A percentile compares a stretch with the other conserved stretches of the same genome.
phyloP scores from a whole-genome alignment of 768 basidiomycete genomes.

The Podaxis sp. region DNA sequence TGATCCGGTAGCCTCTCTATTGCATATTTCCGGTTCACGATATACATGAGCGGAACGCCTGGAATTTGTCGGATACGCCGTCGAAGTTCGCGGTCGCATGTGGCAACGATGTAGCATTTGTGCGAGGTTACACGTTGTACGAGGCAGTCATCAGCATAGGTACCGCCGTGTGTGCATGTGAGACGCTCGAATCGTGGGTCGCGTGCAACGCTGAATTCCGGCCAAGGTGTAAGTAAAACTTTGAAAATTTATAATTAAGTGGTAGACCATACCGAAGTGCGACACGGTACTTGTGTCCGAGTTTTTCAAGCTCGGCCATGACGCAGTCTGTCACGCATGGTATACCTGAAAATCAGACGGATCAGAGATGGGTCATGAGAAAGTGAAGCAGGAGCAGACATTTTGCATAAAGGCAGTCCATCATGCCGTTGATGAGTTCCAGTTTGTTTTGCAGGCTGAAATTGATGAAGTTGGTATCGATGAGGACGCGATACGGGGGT shows the following conservation, averaged over 20 bases:
- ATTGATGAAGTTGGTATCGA: conserved; percentile 99
- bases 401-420: conserved; percentile 98
- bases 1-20: conserved; percentile 96
- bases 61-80: conserved; percentile 90
- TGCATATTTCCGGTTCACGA: conserved; percentile 87
- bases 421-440: conserved; percentile 96
- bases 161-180: conserved; percentile 88
- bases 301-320: conserved; percentile 96
- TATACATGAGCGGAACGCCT: conserved; percentile 97
- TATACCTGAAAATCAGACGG: conserved; percentile 61
- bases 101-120: conserved; percentile 96
- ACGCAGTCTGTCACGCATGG: conserved; percentile 99
- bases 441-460: conserved; percentile 97
- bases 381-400: conserved; percentile 47
- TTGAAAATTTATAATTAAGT: neutral
- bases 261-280: conserved; percentile 75
- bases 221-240: conserved; percentile 13
- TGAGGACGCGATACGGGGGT: conserved; percentile 94
- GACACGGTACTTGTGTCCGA: conserved; percentile 93
- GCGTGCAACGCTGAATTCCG: conserved; percentile 76
- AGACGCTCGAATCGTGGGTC: conserved; percentile 97
- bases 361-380: neutral
- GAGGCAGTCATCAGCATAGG: conserved; percentile 99
- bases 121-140: conserved; percentile 94
- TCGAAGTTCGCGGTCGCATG: conserved; percentile 94